phyloP scores from a whole-genome alignment of 1,284 basidiomycete genomes.

The Ceratobasidium sp. region DNA sequence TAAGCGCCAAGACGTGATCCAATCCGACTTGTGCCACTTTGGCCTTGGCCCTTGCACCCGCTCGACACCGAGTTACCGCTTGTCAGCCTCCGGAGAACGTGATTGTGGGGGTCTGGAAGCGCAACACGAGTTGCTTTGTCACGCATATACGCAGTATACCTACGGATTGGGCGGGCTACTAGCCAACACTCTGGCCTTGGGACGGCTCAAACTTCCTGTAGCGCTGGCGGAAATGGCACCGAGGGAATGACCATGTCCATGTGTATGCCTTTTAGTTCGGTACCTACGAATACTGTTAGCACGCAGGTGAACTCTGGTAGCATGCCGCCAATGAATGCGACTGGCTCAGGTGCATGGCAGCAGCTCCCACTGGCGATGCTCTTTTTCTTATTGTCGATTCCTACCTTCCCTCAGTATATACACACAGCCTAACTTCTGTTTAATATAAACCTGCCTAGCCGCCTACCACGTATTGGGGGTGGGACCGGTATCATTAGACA shows the following conservation, averaged over 20 bases:
- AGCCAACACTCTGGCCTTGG: conserved; percentile 57
- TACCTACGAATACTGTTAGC: not conserved
- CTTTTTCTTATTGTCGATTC: too few species aligned
- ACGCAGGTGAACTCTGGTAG: not conserved
- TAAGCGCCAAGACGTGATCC: not conserved
- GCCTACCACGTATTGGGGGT: too few species aligned
- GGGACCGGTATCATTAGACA: not conserved
- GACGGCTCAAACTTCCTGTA: conserved; percentile 44
- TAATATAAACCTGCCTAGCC: too few species aligned
- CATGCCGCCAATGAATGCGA: not conserved
- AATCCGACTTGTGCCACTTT: too few species aligned
- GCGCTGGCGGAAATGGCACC: not conserved
- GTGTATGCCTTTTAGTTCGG: not conserved
- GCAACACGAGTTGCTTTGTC: conserved; percentile 47
- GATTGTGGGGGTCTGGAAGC: conserved; percentile 73
- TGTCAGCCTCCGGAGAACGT: conserved; percentile 71
- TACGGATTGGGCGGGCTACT: conserved; percentile 44
- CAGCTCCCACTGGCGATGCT: not conserved
- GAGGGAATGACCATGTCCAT: not conserved
- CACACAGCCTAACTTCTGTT: too few species aligned
- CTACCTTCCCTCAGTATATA: too few species aligned
- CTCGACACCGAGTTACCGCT: conserved; percentile 75
- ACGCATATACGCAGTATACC: not conserved
- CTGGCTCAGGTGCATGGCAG: not conserved
- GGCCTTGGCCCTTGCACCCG: too few species aligned